These are phyloP conservation scores for Cucumis hystrix DNA, from an alignment of 306 rosid species.

Conservation along the genomic window DNA sequence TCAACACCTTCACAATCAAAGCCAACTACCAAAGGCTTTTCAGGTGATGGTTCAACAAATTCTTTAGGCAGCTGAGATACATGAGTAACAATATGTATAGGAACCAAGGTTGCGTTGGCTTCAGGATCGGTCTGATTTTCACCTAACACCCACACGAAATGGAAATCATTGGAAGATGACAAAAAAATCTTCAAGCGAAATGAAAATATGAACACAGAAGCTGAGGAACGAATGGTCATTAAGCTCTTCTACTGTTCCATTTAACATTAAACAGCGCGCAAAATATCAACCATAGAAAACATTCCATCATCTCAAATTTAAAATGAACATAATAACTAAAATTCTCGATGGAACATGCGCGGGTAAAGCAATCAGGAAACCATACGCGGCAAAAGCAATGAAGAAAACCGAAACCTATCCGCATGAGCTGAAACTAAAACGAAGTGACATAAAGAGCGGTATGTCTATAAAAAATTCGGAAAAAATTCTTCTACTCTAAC, in stretches of 20 bases:
- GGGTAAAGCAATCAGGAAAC: background rate
- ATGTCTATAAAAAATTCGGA: background rate
- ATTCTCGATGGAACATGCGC: background rate
- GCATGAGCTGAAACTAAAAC: background rate
- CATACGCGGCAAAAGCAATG: background rate
- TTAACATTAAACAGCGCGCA: background rate
- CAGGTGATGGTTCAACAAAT: constrained; percentile 66
- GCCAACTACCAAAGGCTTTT: constrained; percentile 41
- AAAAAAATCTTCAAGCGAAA: background rate
- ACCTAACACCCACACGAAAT: constrained; percentile 18
- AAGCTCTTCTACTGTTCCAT: background rate
- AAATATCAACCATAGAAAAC: background rate
- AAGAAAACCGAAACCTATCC: background rate
- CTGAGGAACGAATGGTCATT: background rate
- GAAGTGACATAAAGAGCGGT: background rate
- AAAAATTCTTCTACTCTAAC: background rate
- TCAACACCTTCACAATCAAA: constrained; percentile 92
- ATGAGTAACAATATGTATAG: constrained; percentile 48
- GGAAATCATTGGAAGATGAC: background rate
- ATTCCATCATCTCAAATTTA: background rate
- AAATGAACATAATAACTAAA: background rate
- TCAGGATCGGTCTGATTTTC: constrained; percentile 30
- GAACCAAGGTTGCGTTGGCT: constrained; percentile 27
- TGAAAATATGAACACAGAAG: background rate
- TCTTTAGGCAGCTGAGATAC: constrained; percentile 73